phyloP scores from a whole-genome alignment of 2,329 filamentous ascomycete species.

The Aspergillus fischeri region DNA sequence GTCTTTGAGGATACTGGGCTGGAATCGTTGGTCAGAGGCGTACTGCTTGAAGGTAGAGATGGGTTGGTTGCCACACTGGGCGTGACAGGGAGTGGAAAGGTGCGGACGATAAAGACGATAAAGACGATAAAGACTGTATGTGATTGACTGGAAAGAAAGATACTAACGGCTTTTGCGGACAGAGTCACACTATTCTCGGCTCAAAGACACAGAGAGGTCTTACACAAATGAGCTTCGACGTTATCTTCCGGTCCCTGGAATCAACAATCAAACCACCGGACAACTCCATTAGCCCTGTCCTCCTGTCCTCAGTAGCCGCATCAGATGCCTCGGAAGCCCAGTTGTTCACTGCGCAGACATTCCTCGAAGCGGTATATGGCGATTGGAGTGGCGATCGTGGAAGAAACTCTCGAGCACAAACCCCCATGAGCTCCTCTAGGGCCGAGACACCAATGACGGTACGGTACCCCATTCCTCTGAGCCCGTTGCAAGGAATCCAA shows the following conservation, averaged over 20 bases:
- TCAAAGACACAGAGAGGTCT: conserved; percentile 81
- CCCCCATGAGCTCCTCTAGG: conserved; percentile 57
- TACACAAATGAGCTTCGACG: conserved; percentile 85
- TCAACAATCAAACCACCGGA: conserved; percentile 63
- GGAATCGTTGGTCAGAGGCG: conserved; percentile 71
- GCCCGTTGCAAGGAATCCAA: conserved; percentile 16
- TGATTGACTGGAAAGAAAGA: conserved; percentile 6
- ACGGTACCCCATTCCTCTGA: conserved; percentile 34
- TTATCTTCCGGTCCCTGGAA: conserved; percentile 78
- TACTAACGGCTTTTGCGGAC: conserved; percentile 2
- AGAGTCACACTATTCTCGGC: conserved; percentile 96
- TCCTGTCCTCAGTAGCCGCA: conserved; percentile 69
- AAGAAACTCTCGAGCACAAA: conserved; percentile 62
- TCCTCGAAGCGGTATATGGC: conserved; percentile 73
- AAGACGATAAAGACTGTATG: neutral
- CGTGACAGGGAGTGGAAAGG: conserved; percentile 95
- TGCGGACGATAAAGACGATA: conserved; percentile 36
- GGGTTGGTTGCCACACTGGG: conserved; percentile 86
- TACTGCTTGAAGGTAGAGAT: conserved; percentile 80
- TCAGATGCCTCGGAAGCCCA: conserved; percentile 79
- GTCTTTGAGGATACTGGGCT: conserved; percentile 79
- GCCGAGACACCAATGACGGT: conserved; percentile 43
- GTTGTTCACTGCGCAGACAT: conserved; percentile 68
- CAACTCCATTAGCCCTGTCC: conserved; percentile 49
- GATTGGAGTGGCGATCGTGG: conserved; percentile 58